Conservation (phyloP, 306 rosid genomes). For the Alnus glutinosa region DNA sequence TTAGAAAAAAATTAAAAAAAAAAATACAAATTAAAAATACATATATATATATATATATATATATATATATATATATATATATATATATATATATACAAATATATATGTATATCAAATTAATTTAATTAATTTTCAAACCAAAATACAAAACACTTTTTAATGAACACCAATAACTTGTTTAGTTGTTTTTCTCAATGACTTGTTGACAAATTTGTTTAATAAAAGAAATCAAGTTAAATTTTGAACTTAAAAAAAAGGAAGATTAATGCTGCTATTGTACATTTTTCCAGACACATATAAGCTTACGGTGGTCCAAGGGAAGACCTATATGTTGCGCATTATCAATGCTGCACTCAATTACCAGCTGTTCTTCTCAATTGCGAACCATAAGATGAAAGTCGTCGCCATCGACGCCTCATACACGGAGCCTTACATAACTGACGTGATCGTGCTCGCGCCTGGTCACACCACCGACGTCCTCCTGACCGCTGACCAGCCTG, state of each 20-base stretch:
- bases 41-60: no score
- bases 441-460: conserved; percentile 44
- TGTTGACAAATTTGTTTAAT: no score
- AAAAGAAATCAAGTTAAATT: no score
- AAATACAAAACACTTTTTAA: no score
- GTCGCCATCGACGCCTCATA: conserved; percentile 65
- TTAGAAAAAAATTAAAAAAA: no score
- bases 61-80: no score
- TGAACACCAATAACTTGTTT: no score
- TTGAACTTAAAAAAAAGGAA: no score
- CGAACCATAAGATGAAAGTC: conserved; percentile 63
- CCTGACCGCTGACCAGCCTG: conserved; percentile 32
- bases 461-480: conserved; percentile 71
- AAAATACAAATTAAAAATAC: no score
- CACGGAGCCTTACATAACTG: conserved; percentile 45
- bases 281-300: conserved; percentile 30
- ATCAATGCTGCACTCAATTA: conserved; percentile 63
- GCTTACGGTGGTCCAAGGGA: conserved; percentile 46
- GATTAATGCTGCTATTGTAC: background rate
- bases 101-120: no score
- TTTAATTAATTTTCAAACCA: no score
- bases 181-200: background rate
- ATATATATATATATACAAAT: no score
- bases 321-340: conserved; percentile 56
- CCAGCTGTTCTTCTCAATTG: conserved; percentile 61